Evolutionary conservation across 306 rosid genomes (phyloP).

Genomic region (Begonia fuchsioides): DNA sequence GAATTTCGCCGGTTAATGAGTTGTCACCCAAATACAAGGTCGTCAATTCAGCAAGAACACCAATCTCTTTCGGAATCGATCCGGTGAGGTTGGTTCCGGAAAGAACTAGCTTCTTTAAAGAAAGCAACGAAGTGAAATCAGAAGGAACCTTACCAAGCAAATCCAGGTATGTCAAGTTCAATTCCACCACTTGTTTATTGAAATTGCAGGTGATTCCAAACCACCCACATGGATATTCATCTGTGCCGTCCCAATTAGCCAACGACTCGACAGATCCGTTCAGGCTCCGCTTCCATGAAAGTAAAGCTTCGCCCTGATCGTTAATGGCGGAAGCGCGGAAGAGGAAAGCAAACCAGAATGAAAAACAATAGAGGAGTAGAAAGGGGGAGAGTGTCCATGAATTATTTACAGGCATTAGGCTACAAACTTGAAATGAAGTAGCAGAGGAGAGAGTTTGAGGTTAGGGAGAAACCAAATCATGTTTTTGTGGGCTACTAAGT

Average conservation of each 20-base stretch:
- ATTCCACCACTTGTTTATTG: slow-evolving; percentile 30
- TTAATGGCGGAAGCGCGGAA: slow-evolving; percentile 32
- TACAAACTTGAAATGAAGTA: slow-evolving; percentile 42
- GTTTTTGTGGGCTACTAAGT: slow-evolving; percentile 51
- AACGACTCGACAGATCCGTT: slow-evolving; percentile 37
- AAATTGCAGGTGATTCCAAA: slow-evolving; percentile 61
- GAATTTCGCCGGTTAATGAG: slow-evolving; percentile 60
- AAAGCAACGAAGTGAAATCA: slow-evolving; percentile 43
- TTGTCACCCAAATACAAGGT: slow-evolving; percentile 64
- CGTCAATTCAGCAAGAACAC: slow-evolving; percentile 20
- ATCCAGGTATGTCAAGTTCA: slow-evolving; percentile 49
- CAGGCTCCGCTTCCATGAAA: slow-evolving; percentile 69
- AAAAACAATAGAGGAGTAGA: slow-evolving; percentile 21
- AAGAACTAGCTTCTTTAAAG: slow-evolving; percentile 42
- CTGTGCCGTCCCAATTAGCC: slow-evolving; percentile 42
- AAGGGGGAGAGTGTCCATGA: slow-evolving; percentile 38
- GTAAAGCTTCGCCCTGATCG: slow-evolving; percentile 67
- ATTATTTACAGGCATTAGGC: slow-evolving; percentile 76
- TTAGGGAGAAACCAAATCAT: slow-evolving; percentile 89
- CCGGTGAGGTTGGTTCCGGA: slow-evolving; percentile 74
- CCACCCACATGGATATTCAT: slow-evolving; percentile 73
- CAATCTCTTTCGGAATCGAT: slow-evolving; percentile 52
- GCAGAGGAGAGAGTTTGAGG: slow-evolving; percentile 28
- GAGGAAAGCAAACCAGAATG: slow-evolving; percentile 12
- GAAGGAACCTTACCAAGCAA: slow-evolving; percentile 51